These are phyloP conservation scores for Chaetomidium leptoderma DNA, from an alignment of 495 filamentous ascomycete species.

Conservation along the genomic window DNA sequence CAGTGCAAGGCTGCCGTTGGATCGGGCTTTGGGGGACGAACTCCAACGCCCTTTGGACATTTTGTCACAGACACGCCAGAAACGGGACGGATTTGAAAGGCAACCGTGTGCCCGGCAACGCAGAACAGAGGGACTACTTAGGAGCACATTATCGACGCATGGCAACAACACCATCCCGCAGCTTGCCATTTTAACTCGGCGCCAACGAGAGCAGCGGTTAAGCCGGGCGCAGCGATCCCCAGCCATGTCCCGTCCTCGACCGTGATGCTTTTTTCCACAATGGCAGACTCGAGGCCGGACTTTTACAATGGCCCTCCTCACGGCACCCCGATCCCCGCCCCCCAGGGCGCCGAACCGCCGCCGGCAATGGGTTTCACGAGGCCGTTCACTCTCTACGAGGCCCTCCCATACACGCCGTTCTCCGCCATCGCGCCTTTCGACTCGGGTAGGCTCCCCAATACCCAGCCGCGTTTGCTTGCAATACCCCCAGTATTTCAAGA, in stretches of 20 bases:
- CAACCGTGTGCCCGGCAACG: background rate
- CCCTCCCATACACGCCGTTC: conserved; percentile 86
- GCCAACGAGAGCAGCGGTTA: background rate
- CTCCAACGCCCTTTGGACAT: conserved; percentile 3
- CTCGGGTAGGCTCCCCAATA: conserved; percentile 53
- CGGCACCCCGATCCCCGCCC: background rate
- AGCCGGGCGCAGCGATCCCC: background rate
- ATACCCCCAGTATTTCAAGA: background rate
- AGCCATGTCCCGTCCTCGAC: conserved; percentile 19
- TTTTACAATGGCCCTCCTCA: conserved; percentile 23
- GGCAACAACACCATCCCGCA: background rate
- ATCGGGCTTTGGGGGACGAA: background rate
- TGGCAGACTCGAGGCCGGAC: conserved; percentile 35
- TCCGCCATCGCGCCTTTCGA: conserved; percentile 84
- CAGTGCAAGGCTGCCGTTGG: conserved; percentile 12
- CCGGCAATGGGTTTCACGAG: conserved; percentile 18
- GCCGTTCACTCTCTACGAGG: conserved; percentile 66
- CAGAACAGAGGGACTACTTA: background rate
- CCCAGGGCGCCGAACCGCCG: background rate
- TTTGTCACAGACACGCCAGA: conserved; percentile 9
- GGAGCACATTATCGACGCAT: background rate
- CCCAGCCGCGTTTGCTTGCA: background rate
- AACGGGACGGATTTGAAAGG: background rate
- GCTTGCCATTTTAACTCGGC: background rate
- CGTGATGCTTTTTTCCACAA: conserved; percentile 24